Evolutionary conservation across 805 yeast species (phyloP).

Genomic region (Teunomyces pallodes): DNA sequence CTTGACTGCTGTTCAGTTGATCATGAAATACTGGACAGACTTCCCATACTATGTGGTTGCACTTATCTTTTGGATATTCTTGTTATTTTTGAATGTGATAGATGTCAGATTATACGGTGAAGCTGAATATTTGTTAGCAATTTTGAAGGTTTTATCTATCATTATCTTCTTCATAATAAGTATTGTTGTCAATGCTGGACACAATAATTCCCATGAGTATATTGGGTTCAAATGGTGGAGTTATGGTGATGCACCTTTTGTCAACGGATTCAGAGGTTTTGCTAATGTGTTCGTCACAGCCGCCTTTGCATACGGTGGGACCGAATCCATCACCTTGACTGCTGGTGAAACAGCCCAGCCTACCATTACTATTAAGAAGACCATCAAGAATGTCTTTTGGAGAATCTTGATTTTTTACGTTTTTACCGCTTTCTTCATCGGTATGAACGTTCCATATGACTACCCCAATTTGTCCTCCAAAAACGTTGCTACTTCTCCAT

Average conservation of each 20-base stretch:
- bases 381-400: slow-evolving; percentile 30
- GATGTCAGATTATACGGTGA: slow-evolving; percentile 42
- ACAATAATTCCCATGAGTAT: slow-evolving; percentile 43
- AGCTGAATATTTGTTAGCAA: slow-evolving; percentile 38
- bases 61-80: slow-evolving; percentile 51
- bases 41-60: slow-evolving; percentile 52
- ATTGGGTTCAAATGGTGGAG: slow-evolving; percentile 44
- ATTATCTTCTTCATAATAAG: slow-evolving; percentile 55
- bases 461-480: slow-evolving; percentile 31
- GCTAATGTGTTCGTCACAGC: slow-evolving; percentile 51
- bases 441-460: slow-evolving; percentile 41
- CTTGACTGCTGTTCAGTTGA: slow-evolving; percentile 45
- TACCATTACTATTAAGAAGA: slow-evolving; percentile 26
- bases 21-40: slow-evolving; percentile 47
- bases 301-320: slow-evolving; percentile 51
- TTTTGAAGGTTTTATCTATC: slow-evolving; percentile 49
- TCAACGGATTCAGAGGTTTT: slow-evolving; percentile 51
- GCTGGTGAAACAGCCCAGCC: slow-evolving; percentile 36
- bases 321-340: slow-evolving; percentile 37
- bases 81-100: slow-evolving; percentile 40
- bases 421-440: slow-evolving; percentile 40
- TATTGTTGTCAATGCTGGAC: slow-evolving; percentile 57
- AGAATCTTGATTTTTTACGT: slow-evolving; percentile 35
- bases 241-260: slow-evolving; percentile 52
- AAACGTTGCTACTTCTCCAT: slow-evolving; percentile 35